phyloP scores from a whole-genome alignment of 495 filamentous ascomycete species.

The Stereocaulon alpinum region DNA sequence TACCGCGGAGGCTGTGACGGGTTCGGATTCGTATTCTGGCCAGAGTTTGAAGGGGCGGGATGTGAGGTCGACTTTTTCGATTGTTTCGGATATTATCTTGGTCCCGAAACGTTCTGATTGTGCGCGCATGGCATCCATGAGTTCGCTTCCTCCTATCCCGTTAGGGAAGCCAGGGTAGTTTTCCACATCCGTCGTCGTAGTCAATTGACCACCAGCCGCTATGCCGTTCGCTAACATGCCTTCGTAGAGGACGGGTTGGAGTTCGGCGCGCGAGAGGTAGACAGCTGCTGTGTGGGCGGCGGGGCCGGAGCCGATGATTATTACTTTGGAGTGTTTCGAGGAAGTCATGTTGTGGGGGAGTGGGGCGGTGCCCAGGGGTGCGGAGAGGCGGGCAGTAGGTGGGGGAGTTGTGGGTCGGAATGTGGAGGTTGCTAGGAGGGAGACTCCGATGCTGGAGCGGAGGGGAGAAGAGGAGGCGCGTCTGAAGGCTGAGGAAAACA shows the following conservation, averaged over 20 bases:
- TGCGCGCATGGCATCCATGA: conserved; percentile 93
- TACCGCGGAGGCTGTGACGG: conserved; percentile 74
- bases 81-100: conserved; percentile 81
- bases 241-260: conserved; percentile 85
- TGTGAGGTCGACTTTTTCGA: conserved; percentile 77
- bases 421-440: conserved; percentile 55
- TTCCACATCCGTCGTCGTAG: conserved; percentile 95
- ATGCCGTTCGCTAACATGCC: conserved; percentile 96
- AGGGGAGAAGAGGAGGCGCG: conserved; percentile 48
- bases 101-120: conserved; percentile 91
- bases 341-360: conserved; percentile 15
- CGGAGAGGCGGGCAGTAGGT: conserved; percentile 31
- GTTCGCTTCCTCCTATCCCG: conserved; percentile 69
- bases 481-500: conserved; percentile 76
- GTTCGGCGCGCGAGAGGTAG: conserved; percentile 87
- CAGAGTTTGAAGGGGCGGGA: conserved; percentile 84
- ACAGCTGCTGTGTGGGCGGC: conserved; percentile 95
- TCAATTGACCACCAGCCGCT: conserved; percentile 90
- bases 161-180: conserved; percentile 93
- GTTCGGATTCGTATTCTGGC: conserved; percentile 60
- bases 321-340: conserved; percentile 24
- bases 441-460: conserved; percentile 48
- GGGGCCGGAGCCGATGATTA: conserved; percentile 82
- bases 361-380: conserved; percentile 35
- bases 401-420: conserved; percentile 46